Base-by-base conservation (phyloP, 176 grass and related monocot species). In the Phragmites australis region DNA sequence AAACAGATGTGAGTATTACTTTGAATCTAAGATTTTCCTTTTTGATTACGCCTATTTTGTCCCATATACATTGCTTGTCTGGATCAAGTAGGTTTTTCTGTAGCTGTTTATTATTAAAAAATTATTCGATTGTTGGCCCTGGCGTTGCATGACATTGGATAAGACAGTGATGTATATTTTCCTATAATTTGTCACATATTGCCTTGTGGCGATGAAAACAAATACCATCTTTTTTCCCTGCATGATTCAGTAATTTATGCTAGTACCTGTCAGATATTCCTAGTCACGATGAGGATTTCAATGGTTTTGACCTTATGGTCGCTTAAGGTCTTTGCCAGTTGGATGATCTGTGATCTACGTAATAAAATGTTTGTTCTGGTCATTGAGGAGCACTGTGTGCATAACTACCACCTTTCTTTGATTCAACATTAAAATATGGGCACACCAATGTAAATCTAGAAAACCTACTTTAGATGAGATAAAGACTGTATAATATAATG, bases 1-100 rank as follows among this genome's bases (percentile, higher is more conserved):
- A 91, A 98, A 88, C 78, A 98, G 53, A 91, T 98, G 96, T 98
- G 78, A 98, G 96, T 88, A 83, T 72, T 87, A 59, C 68, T 80
- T 77, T 78, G 19, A 69, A 77, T 62, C 16, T 61, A 52, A 73
- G 19, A 85, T 49, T 29, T 9, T 58, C 29, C 51, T 81, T 69
- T 62, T 77, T 13, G 34, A 39, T 80, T 51, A 72, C 44, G 15
- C 23, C 10, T 75, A 25, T 47, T 82, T 65, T 51, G 67, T 86
- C 53, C 49, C 42, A 34, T 80, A 42, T 42, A 41, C n/a, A 53
- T 67, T 27, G 30, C 86, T 80, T 90, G 56, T 50, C 53, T 62
- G 74, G 54, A 50, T 67, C 25, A 79, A 49, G 50, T 74, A 60
- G 19, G 27, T 74, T 2, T 63, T 9, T 16, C 57, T 74, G 50